A percentile compares a stretch with the other conserved stretches of the same genome.
These are phyloP conservation scores for Amylocystis lapponica DNA, from an alignment of 768 basidiomycete genomes.

Conservation along the genomic window DNA sequence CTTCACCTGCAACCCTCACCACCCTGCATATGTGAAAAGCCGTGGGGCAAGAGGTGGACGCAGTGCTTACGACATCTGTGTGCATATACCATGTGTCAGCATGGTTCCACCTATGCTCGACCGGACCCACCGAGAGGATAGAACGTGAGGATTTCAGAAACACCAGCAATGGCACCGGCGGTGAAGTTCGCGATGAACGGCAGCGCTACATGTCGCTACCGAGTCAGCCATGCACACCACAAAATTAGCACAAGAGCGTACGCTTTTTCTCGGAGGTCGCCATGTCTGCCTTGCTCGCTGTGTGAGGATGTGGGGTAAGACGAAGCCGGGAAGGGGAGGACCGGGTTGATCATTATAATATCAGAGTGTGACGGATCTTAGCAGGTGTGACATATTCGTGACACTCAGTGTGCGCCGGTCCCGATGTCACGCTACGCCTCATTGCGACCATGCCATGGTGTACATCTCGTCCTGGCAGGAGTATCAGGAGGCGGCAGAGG, in stretches of 20 bases:
- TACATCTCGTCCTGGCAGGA: conserved; percentile 90
- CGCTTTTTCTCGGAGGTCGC: background rate
- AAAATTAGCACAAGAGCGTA: background rate
- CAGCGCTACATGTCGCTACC: conserved; percentile 43
- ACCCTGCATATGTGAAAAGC: conserved; percentile 8
- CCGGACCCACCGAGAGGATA: conserved; percentile 77
- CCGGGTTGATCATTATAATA: no score
- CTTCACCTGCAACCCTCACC: conserved; percentile 61
- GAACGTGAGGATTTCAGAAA: conserved; percentile 78
- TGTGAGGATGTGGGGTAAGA: no score
- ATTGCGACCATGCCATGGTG: conserved; percentile 81
- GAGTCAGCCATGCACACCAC: background rate
- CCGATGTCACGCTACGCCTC: no score
- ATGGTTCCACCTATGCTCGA: background rate
- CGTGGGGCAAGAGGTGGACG: conserved; percentile 1
- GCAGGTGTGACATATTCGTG: no score
- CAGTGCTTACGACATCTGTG: conserved; percentile 75
- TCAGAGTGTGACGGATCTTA: no score
- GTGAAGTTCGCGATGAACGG: conserved; percentile 88
- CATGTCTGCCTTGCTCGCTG: no score
- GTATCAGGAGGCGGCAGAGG: conserved; percentile 86
- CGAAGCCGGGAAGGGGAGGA: no score
- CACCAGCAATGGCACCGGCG: conserved; percentile 94
- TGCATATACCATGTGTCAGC: background rate
- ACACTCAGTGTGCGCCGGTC: no score